phyloP scores from a whole-genome alignment of 257 asterid species.

The Ophiorrhiza pumila region DNA sequence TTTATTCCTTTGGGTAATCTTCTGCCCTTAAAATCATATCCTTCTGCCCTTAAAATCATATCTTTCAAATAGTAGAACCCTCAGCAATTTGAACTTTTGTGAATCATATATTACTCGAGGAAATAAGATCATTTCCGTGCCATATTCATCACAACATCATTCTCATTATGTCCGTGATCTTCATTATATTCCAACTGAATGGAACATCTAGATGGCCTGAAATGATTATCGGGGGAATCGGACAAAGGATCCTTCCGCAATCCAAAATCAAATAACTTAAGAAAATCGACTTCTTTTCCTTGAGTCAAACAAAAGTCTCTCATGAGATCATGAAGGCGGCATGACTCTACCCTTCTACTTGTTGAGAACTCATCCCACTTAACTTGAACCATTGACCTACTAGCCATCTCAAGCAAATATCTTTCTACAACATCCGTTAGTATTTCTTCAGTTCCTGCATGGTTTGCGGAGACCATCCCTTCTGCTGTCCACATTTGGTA shows the following conservation, averaged over 20 bases:
- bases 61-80: not conserved
- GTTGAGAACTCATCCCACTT: not conserved
- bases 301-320: no score
- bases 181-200: not conserved
- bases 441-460: not conserved
- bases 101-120: not conserved
- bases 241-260: not conserved
- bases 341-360: not conserved
- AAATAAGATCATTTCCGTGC: not conserved
- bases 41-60: not conserved
- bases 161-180: not conserved
- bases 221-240: not conserved
- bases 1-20: not conserved
- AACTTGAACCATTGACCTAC: conserved; percentile 1
- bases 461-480: not conserved
- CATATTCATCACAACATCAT: not conserved
- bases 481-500: not conserved
- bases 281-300: not conserved
- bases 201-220: not conserved
- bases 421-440: not conserved
- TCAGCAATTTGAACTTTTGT: not conserved
- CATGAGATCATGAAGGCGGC: not conserved
- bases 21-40: no score
- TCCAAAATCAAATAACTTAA: not conserved
- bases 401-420: not conserved